Conservation (phyloP, 2,329 filamentous ascomycete genomes). For the Exophiala phaeomuriformis region DNA sequence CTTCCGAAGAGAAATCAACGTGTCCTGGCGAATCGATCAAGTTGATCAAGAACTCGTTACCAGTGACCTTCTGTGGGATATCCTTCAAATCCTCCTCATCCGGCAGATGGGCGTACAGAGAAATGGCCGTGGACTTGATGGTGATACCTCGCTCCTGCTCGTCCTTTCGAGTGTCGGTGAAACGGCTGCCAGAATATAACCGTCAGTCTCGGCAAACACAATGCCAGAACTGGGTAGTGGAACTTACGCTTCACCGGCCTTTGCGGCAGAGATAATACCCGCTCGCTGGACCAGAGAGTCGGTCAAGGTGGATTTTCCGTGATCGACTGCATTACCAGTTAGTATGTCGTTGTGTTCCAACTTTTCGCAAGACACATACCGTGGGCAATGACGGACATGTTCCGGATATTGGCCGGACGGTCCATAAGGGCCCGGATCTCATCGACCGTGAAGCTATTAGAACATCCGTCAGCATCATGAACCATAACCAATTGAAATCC, state of each 20-base stretch:
- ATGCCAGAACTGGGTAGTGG: neutral
- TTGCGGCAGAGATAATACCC: conserved; percentile 97
- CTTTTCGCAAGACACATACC: conserved; percentile 41
- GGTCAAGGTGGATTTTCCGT: conserved; percentile 99
- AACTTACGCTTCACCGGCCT: conserved; percentile 71
- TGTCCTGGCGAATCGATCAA: conserved; percentile 99
- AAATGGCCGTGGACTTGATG: conserved; percentile 99
- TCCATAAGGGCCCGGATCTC: conserved; percentile 56
- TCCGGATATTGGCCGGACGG: conserved; percentile 59
- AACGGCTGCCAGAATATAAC: conserved; percentile 47
- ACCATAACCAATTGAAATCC: neutral
- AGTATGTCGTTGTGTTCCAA: neutral
- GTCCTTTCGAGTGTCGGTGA: conserved; percentile 93
- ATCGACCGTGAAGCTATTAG: conserved; percentile 90
- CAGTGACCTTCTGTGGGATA: conserved; percentile 78
- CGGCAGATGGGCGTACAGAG: conserved; percentile 79
- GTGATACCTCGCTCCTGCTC: conserved; percentile 99
- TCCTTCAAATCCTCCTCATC: conserved; percentile 88
- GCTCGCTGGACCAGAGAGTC: conserved; percentile 98
- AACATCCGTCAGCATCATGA: conserved; percentile 30
- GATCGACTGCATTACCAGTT: conserved; percentile 60
- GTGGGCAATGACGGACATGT: conserved; percentile 99
- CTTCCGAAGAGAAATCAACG: conserved; percentile 99
- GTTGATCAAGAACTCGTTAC: conserved; percentile 99
- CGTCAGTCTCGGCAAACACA: conserved; percentile 9